Conservation (phyloP, 2,329 filamentous ascomycete genomes). For the Cyphellophora attinorum region DNA sequence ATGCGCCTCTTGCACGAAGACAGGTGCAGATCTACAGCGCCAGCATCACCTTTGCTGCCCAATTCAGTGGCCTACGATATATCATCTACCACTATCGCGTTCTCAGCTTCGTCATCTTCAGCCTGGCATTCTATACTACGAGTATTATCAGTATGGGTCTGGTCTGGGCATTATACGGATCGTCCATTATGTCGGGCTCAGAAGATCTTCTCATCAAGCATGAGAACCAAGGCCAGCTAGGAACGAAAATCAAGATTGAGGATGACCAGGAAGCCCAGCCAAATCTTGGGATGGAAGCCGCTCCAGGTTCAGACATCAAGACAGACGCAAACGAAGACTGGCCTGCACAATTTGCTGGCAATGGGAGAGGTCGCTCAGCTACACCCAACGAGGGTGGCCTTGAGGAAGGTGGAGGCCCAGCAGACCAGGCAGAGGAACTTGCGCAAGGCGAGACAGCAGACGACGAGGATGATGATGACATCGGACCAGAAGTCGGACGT, state of each 20-base stretch:
- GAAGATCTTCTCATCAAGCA: conserved; percentile 19
- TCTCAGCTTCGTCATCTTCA: conserved; percentile 59
- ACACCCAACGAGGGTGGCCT: conserved; percentile 20
- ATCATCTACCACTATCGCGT: conserved; percentile 79
- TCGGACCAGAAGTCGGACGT: conserved; percentile 13
- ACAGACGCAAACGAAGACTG: conserved; percentile 7
- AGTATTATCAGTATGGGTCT: conserved; percentile 59
- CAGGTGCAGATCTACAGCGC: conserved; percentile 65
- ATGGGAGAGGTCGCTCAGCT: conserved; percentile 4
- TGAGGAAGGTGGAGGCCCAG: conserved; percentile 4
- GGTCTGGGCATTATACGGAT: conserved; percentile 51
- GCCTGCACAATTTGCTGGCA: conserved; percentile 9
- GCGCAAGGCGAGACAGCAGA: conserved; percentile 13
- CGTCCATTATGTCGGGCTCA: conserved; percentile 22
- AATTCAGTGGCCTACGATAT: conserved; percentile 64
- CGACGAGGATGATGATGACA: conserved; percentile 20
- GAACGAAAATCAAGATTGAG: conserved; percentile 21
- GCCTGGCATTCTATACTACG: conserved; percentile 63
- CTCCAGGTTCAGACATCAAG: conserved; percentile 5
- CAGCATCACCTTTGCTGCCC: conserved; percentile 60
- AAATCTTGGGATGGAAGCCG: too few species aligned
- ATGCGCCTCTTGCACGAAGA: neutral
- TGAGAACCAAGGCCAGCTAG: conserved; percentile 10
- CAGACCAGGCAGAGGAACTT: conserved; percentile 2
- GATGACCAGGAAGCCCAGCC: conserved; percentile 9